Conservation (phyloP, 1,284 basidiomycete species). For the Rhodotorula sp. region DNA sequence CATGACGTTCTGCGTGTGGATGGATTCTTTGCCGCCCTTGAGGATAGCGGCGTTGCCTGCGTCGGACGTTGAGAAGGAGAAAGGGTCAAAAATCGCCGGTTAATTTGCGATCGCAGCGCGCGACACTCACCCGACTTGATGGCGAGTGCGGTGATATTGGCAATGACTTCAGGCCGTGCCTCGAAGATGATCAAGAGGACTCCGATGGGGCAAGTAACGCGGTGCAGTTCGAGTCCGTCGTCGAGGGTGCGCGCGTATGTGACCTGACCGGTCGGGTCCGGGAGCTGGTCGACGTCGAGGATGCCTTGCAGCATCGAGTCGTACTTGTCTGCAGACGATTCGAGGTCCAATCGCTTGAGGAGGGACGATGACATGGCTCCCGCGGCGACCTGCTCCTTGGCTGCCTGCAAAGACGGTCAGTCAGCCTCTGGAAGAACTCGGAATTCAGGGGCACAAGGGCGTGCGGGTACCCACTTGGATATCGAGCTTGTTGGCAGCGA, state of each 20-base stretch:
- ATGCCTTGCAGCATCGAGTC: constrained; percentile 89
- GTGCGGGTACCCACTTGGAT: constrained; percentile 56
- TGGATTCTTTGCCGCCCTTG: constrained; percentile 95
- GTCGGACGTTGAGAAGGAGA: background rate
- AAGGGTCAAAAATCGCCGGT: background rate
- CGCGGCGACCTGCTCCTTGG: constrained; percentile 69
- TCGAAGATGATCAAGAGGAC: constrained; percentile 97
- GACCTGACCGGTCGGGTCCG: constrained; percentile 82
- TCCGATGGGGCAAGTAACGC: constrained; percentile 94
- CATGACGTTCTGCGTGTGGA: constrained; percentile 70
- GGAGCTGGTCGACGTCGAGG: constrained; percentile 77
- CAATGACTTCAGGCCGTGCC: constrained; percentile 94
- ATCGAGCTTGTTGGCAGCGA: constrained; percentile 77
- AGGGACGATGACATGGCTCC: constrained; percentile 81
- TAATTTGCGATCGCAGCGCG: background rate
- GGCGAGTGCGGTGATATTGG: constrained; percentile 93
- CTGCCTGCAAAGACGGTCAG: constrained; percentile 54
- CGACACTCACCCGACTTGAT: constrained; percentile 80
- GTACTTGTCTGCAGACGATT: constrained; percentile 80
- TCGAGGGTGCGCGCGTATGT: constrained; percentile 86
- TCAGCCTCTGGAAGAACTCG: background rate
- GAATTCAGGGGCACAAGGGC: constrained; percentile 23
- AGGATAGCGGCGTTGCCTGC: constrained; percentile 89
- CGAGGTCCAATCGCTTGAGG: constrained; percentile 81
- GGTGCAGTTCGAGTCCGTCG: constrained; percentile 81